These are phyloP conservation scores for Sclerotinia minor DNA, from an alignment of 2,329 filamentous ascomycete genomes.

Conservation along the genomic window DNA sequence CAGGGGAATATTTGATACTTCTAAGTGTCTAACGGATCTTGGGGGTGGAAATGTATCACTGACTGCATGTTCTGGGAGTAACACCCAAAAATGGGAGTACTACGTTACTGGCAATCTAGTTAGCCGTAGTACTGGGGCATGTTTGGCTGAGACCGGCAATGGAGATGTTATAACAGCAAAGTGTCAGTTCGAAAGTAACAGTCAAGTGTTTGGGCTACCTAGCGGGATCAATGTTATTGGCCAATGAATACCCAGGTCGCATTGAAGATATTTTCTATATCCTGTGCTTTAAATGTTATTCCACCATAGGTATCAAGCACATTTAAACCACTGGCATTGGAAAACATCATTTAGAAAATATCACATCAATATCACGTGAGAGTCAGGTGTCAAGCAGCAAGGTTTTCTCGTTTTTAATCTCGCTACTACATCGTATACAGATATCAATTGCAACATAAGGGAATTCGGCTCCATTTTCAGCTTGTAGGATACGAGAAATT, in stretches of 20 bases:
- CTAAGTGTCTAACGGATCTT: slow-evolving; percentile 46
- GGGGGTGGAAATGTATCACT: slow-evolving; percentile 36
- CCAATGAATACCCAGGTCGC: neutral
- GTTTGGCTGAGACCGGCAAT: slow-evolving; percentile 45
- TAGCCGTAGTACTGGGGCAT: slow-evolving; percentile 41
- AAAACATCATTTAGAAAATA: neutral
- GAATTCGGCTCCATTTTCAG: neutral
- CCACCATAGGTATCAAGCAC: neutral
- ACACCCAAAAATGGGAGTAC: slow-evolving; percentile 47
- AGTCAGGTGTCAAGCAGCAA: neutral
- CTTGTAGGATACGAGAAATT: neutral
- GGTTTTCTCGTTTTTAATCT: neutral
- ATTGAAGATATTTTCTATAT: neutral
- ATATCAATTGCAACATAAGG: neutral
- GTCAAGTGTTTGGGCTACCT: slow-evolving; percentile 50
- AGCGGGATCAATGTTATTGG: slow-evolving; percentile 44
- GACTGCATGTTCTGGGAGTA: slow-evolving; percentile 42
- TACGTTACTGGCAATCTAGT: slow-evolving; percentile 47
- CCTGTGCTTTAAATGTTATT: neutral
- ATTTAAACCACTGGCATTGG: neutral
- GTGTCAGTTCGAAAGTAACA: slow-evolving; percentile 46
- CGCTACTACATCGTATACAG: neutral
- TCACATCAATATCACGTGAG: neutral
- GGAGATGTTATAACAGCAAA: slow-evolving; percentile 35
- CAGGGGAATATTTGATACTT: slow-evolving; percentile 43